Conservation (phyloP, 805 yeast genomes). For the Ogataea degrootiae region DNA sequence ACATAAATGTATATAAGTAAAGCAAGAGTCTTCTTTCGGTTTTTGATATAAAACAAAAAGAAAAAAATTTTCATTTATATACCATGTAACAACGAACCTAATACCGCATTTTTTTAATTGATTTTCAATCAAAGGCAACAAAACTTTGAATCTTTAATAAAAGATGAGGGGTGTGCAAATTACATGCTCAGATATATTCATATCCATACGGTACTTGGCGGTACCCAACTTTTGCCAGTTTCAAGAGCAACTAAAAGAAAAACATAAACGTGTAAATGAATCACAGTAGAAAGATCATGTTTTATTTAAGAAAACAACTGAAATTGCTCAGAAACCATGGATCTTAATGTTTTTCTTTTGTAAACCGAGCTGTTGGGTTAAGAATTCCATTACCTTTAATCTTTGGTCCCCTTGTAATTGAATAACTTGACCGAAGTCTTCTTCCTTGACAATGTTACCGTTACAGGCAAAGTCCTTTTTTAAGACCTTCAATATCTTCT, state of each 20-base stretch:
- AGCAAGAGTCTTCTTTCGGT: too few species aligned
- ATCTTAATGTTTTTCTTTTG: constrained; percentile 96
- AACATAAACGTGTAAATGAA: background rate
- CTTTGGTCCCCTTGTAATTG: constrained; percentile 99
- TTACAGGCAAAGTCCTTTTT: constrained; percentile 99
- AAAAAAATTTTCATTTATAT: too few species aligned
- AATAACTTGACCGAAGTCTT: constrained; percentile 92
- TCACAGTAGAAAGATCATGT: background rate
- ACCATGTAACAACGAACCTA: too few species aligned
- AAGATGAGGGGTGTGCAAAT: too few species aligned
- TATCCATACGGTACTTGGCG: too few species aligned
- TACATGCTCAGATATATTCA: too few species aligned
- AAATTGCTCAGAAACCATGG: constrained; percentile 79
- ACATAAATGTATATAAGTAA: too few species aligned
- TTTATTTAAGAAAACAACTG: background rate
- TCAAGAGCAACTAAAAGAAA: background rate
- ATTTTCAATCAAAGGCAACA: too few species aligned
- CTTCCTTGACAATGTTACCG: constrained; percentile 96
- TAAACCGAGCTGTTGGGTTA: constrained; percentile 78
- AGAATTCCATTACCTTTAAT: constrained; percentile 89
- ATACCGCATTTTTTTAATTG: too few species aligned
- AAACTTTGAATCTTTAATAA: too few species aligned
- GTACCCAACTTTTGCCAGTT: too few species aligned
- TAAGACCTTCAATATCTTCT: constrained; percentile 86
- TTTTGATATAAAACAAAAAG: too few species aligned